Base-by-base conservation (phyloP, 2,329 filamentous ascomycete genomes). In the Westerdykella ornata region DNA sequence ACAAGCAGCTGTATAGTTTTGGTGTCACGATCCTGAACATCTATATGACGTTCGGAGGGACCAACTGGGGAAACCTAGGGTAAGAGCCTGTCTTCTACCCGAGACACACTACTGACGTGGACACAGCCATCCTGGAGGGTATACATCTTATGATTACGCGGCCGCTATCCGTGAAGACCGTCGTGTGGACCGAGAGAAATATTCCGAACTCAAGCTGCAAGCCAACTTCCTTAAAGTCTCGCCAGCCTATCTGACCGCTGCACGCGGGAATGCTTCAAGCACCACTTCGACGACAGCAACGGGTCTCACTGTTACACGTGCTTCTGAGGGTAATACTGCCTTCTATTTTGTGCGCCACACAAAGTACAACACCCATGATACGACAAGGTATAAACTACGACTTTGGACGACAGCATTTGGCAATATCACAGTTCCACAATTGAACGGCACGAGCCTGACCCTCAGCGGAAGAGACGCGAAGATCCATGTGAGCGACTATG, bases 21-120 rank as follows among this genome's bases (percentile, higher is more conserved):
- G 81, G 80, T 0, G 75, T 81, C 2, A 79, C 76, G 0, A 77
- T 90, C 6, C 69, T 88, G 43, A 88, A 81, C 51, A 56, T 87
- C 1, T 89, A 88, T 60, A 89, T 89, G 85, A 81, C 76, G 1
- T 85, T 75, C 49, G 86, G 86, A 12, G 86, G 85, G 5, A 89
- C 85, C 0, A 92, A 90, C 58, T 90, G 85, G 86, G 85, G 85
- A 0, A 89, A 65, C 16, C 46, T 64, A 0, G 59, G 22, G 22
- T 26, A 26, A 26, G 22, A 11, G 22, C 3, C 22, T 26, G 22
- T 26, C 22, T 26, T 6, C 4, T 4, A 8, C 13, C 11, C 11
- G 13, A 6, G 4, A 33, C 7, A 8, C 11, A 13, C 11, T n/a
- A 13, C 31, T 33, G 16, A 33, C 16, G 14, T 33, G 19, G 87